Percentiles rank a stretch among this genome's conserved stretches.
Evolutionary conservation across 2,329 filamentous ascomycete genomes (phyloP).

Genomic region (Trichoderma guizhouense): DNA sequence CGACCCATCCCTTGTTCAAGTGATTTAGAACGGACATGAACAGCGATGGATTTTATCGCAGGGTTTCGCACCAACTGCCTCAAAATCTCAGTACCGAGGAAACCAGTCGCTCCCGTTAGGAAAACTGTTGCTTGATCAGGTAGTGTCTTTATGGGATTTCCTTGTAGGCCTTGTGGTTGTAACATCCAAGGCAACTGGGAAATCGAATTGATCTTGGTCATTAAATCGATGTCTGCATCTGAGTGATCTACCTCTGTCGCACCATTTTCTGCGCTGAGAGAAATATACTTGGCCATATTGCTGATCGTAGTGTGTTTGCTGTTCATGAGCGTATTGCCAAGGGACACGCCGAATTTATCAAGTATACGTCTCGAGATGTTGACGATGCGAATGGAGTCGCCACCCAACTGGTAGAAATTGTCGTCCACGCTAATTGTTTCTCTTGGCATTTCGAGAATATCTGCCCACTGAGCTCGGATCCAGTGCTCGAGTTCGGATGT

Average conservation of each 20-base stretch:
- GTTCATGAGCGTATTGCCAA: slow-evolving; percentile 21
- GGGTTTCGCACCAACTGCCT: slow-evolving; percentile 1
- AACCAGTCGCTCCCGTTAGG: slow-evolving; percentile 13
- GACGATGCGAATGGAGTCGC: slow-evolving; percentile 21
- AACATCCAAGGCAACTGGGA: background rate
- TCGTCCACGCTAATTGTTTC: background rate
- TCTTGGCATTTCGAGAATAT: background rate
- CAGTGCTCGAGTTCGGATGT: background rate
- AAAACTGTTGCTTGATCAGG: slow-evolving; percentile 11
- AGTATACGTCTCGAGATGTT: slow-evolving; percentile 18
- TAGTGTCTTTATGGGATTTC: background rate
- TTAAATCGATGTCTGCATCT: background rate
- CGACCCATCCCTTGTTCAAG: background rate
- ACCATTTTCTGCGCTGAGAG: background rate
- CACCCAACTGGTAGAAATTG: slow-evolving; percentile 14
- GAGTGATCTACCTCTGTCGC: background rate
- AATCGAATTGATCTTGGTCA: slow-evolving; percentile 6
- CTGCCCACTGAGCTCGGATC: background rate
- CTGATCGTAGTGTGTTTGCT: slow-evolving; percentile 22
- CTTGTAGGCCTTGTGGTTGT: background rate
- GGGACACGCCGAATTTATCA: slow-evolving; percentile 19
- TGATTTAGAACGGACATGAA: slow-evolving; percentile 10
- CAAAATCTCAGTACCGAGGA: slow-evolving; percentile 16
- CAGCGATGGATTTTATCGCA: background rate
- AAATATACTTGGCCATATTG: slow-evolving; percentile 21